These are phyloP conservation scores for Boletus subcaerulescens DNA, from an alignment of 768 basidiomycete genomes.

Conservation along the genomic window DNA sequence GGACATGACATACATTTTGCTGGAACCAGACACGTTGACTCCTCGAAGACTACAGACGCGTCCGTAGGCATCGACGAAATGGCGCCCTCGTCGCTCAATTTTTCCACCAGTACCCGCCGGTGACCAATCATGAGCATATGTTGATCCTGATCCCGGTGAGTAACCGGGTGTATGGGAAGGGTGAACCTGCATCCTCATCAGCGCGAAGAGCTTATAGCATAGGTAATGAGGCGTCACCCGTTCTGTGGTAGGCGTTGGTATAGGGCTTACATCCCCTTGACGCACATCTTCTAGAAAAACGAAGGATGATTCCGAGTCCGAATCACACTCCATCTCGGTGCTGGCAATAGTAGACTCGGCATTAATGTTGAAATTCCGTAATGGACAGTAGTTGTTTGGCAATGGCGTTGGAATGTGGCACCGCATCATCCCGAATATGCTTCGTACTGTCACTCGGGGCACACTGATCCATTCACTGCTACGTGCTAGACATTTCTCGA, in stretches of 20 bases:
- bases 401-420: constrained; percentile 19
- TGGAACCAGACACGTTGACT: constrained; percentile 79
- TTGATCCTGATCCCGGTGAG: constrained; percentile 42
- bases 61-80: constrained; percentile 79
- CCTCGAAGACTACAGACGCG: constrained; percentile 81
- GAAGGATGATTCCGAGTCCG: constrained; percentile 47
- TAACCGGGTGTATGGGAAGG: constrained; percentile 48
- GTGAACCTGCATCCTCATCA: constrained; percentile 32
- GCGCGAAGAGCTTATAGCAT: neutral
- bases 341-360: neutral
- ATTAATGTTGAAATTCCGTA: neutral
- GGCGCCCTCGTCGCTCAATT: constrained; percentile 62
- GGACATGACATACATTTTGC: constrained; percentile 61
- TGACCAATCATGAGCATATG: constrained; percentile 79
- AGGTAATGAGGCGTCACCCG: neutral
- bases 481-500: constrained; percentile 1
- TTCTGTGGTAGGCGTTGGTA: neutral
- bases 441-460: neutral
- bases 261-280: neutral
- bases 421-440: neutral
- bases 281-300: constrained; percentile 39
- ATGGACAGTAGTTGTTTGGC: constrained; percentile 27
- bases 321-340: constrained; percentile 22
- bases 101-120: constrained; percentile 49
- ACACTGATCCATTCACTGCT: neutral